Evolutionary conservation across 2,329 filamentous ascomycete species (phyloP).

Genomic region (Sphaerulina vaccinii): DNA sequence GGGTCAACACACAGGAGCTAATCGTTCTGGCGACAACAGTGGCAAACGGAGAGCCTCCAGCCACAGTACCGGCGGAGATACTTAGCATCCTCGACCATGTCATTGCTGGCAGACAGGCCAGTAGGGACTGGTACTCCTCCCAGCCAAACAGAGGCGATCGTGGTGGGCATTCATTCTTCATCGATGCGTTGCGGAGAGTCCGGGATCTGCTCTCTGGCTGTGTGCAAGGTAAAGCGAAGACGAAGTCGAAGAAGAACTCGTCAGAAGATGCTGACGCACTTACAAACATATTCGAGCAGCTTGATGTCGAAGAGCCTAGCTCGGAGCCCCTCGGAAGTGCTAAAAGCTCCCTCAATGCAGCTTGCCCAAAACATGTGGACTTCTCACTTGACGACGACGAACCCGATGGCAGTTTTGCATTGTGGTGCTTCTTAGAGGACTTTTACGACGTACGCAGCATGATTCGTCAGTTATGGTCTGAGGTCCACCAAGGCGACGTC

Average conservation of each 20-base stretch:
- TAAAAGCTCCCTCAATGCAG: not conserved
- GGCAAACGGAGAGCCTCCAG: not conserved
- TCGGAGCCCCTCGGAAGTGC: not conserved
- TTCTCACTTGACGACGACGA: not conserved
- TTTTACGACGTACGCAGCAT: conserved; percentile 3
- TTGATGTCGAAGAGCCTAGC: conserved; percentile 7
- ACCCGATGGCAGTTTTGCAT: conserved; percentile 3
- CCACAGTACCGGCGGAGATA: not conserved
- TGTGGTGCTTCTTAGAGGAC: conserved; percentile 9
- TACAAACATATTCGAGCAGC: conserved; percentile 5
- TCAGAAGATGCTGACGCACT: not conserved
- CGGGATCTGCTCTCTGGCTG: not conserved
- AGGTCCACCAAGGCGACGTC: not conserved
- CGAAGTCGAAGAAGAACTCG: not conserved
- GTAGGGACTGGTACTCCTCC: not conserved
- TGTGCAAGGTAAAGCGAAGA: not conserved
- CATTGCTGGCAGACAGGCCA: not conserved
- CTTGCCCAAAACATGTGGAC: not conserved
- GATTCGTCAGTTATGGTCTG: not conserved
- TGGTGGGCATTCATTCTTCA: conserved; percentile 2
- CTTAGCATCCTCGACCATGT: conserved; percentile 1
- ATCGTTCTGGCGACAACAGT: not conserved
- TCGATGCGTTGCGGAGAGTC: conserved; percentile 3
- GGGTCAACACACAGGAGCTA: conserved; percentile 2
- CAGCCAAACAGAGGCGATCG: not conserved